Percentiles rank a stretch among this genome's conserved stretches.
Evolutionary conservation across 352 stramenopile genomes (phyloP).

Genomic region (Globisporangium perplexum): DNA sequence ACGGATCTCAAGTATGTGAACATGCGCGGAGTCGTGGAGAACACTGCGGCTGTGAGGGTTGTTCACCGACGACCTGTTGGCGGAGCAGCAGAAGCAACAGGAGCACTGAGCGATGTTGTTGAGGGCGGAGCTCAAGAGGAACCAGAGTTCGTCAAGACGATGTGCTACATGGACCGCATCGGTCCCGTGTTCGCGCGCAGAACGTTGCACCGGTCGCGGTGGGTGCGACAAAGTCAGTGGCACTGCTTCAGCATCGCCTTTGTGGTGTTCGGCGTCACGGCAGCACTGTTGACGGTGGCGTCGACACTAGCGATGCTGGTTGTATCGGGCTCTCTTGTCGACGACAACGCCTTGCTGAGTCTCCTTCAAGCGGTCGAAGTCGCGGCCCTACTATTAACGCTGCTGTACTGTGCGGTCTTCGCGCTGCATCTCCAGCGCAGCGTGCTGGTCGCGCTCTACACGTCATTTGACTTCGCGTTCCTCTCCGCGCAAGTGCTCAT

Average conservation of each 20-base stretch:
- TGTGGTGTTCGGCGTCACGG: not conserved
- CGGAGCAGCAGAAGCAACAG: too few relatives aligned
- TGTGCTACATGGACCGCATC: conserved; percentile 2
- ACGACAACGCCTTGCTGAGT: not conserved
- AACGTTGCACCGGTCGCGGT: not conserved
- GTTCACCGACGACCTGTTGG: too few relatives aligned
- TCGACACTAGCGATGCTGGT: not conserved
- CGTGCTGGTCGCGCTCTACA: conserved; percentile 1
- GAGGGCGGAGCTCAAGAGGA: not conserved
- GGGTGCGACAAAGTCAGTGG: not conserved
- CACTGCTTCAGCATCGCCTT: not conserved
- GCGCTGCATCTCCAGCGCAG: conserved; percentile 5
- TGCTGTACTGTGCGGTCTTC: not conserved
- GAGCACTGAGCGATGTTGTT: too few relatives aligned
- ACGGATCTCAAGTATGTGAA: conserved; percentile 1
- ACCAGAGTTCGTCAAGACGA: not conserved
- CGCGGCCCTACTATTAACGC: not conserved
- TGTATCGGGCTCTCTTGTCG: too few relatives aligned
- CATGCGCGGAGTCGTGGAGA: not conserved
- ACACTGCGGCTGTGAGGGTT: not conserved
- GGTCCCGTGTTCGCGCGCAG: not conserved
- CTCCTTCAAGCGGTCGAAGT: not conserved
- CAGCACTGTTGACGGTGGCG: not conserved
- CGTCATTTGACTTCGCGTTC: conserved; percentile 14
- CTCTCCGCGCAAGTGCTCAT: conserved; percentile 9